Evolutionary conservation across 1,139 yeast genomes (phyloP), one percentile per base, ranked within the genome.

Genomic region (Kodamaea derodonti): DNA sequence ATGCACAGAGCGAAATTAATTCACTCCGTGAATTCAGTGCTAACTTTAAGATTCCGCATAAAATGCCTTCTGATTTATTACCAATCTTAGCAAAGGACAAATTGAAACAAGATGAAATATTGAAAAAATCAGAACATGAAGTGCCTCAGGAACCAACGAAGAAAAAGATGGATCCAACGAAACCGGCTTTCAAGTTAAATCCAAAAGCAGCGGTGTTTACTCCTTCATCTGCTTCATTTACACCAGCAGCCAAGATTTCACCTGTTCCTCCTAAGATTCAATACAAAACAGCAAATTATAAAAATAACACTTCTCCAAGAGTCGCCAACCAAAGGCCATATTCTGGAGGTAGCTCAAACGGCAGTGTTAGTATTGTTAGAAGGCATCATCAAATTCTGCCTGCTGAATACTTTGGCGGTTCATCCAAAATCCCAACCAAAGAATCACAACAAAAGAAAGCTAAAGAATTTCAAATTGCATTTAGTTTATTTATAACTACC

Each of bases 21-120:
- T 85, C 92, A n/a, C 67, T 87, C 39, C 80, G 78, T 42, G 86
- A 84, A 54, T 88, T 88, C 54, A 79, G 95, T 33, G 88, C 86
- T 34, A 84, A 76, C 47, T 85, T 85, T 59, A 86, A 85, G 59
- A 77, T 87, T 18, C 86, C 86, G 3, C 77, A 78, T 44, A 78
- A 78, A 42, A 70, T 81, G 50, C 95, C 95, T 4, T 56, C 75
- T 24, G 95, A 87, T 53, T 69, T 86, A 51, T 69, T 84, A 42
- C 92, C 95, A 4, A 81, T 84, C 24, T 65, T 84, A 30, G 67
- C 90, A 6, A 83, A 82, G 54, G 86, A 80, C 49, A 79, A 77
- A 51, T 55, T 58, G 20, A 80, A 78, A 51, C 86, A 79, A 52
- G 78, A 77, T 41, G 84, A 80, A 51, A 78, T 78, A 31, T 49